A percentile compares a stretch with the other conserved stretches of the same genome.
These are phyloP conservation scores for Chondrus crispus DNA, from an alignment of 23 red algal genomes.

Conservation along the genomic window DNA sequence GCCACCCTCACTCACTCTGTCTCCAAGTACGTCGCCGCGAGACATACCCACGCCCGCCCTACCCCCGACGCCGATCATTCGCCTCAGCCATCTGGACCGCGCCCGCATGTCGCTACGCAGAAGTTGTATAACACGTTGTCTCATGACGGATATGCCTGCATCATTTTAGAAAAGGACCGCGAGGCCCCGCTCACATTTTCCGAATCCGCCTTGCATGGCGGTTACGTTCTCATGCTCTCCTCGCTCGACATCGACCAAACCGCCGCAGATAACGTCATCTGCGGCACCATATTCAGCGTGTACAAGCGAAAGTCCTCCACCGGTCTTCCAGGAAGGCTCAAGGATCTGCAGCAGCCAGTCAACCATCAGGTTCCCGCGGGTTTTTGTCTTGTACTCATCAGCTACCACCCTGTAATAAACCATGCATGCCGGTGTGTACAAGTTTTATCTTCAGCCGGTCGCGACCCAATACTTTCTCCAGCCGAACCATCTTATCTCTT, in stretches of 20 bases:
- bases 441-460: conserved; percentile 85
- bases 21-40: conserved; percentile 32
- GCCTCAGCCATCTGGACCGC: too few relatives aligned
- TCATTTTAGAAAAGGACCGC: conserved; percentile 56
- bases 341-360: conserved; percentile 63
- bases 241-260: conserved; percentile 61
- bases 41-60: background rate
- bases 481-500: background rate
- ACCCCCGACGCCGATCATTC: background rate
- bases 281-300: conserved; percentile 80
- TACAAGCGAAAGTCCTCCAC: conserved; percentile 65
- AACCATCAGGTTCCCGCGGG: conserved; percentile 79
- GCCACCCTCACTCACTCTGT: conserved; percentile 71
- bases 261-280: conserved; percentile 24
- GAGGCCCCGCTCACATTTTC: conserved; percentile 52
- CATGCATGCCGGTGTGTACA: conserved; percentile 51
- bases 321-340: conserved; percentile 41
- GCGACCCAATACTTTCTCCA: conserved; percentile 88
- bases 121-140: conserved; percentile 64
- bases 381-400: conserved; percentile 69
- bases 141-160: conserved; percentile 93
- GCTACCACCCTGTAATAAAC: conserved; percentile 82
- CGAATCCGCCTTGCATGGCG: conserved; percentile 64
- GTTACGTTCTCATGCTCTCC: conserved; percentile 71
- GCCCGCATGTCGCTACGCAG: conserved; percentile 66